Evolutionary conservation across 2,329 filamentous ascomycete species (phyloP).

Genomic region (Aspergillus aculeatinus): DNA sequence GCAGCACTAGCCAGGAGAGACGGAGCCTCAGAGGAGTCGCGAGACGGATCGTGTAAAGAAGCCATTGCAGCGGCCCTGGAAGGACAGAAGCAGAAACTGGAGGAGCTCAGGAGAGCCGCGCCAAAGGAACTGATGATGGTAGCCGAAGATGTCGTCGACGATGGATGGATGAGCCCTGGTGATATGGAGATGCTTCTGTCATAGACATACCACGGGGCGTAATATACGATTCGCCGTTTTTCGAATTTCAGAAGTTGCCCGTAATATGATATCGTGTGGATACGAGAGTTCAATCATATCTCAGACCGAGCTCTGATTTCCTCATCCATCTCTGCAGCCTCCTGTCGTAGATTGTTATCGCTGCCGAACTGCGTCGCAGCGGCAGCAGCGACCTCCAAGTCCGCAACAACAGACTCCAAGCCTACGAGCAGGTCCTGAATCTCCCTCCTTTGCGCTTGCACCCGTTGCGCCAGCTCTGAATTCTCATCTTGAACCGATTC

Average conservation of each 20-base stretch:
- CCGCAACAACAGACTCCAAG: constrained; percentile 57
- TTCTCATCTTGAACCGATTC: constrained; percentile 54
- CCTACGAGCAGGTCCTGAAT: constrained; percentile 56
- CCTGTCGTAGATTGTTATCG: constrained; percentile 40
- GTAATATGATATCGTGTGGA: background rate
- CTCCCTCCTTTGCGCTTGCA: constrained; percentile 56
- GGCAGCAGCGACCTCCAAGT: constrained; percentile 54
- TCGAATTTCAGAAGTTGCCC: background rate
- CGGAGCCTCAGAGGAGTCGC: constrained; percentile 44
- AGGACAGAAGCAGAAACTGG: constrained; percentile 41
- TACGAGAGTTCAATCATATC: constrained; percentile 21
- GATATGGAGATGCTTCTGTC: constrained; percentile 35
- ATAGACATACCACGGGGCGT: constrained; percentile 17
- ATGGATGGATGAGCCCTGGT: constrained; percentile 47
- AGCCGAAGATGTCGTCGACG: constrained; percentile 54
- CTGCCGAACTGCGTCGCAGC: constrained; percentile 42
- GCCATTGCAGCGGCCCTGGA: constrained; percentile 49
- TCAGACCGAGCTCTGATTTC: constrained; percentile 36
- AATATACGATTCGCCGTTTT: background rate
- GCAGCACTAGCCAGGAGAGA: constrained; percentile 41
- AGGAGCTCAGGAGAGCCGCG: constrained; percentile 34
- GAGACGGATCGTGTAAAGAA: constrained; percentile 50
- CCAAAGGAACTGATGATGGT: constrained; percentile 44
- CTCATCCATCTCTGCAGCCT: constrained; percentile 46
- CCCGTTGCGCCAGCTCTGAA: constrained; percentile 50